These are phyloP conservation scores for Chalaropsis thielavioides DNA, from an alignment of 2,329 filamentous ascomycete genomes.

Conservation along the genomic window DNA sequence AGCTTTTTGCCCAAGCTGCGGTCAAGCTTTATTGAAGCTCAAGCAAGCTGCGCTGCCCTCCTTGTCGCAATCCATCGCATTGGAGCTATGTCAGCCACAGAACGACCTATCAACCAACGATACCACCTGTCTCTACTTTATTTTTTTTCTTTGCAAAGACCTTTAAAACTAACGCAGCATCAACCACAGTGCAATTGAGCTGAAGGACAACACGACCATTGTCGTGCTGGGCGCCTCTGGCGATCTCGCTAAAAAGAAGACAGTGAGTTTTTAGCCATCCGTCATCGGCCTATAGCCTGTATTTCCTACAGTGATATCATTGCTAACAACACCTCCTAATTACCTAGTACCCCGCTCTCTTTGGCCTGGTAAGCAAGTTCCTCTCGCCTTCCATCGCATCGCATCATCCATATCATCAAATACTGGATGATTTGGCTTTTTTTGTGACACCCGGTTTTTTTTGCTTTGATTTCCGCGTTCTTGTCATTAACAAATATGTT, in stretches of 20 bases:
- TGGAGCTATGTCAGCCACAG: conserved; percentile 5
- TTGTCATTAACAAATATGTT: background rate
- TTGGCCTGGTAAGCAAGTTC: conserved; percentile 67
- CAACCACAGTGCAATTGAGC: conserved; percentile 59
- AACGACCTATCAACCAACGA: conserved; percentile 3
- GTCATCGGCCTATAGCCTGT: conserved; percentile 12
- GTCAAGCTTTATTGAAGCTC: conserved; percentile 12
- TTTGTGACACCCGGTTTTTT: too few species aligned
- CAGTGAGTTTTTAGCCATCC: conserved; percentile 40
- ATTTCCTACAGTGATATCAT: background rate
- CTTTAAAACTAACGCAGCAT: background rate
- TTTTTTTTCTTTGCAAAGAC: background rate
- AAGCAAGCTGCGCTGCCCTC: background rate
- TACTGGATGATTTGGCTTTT: background rate
- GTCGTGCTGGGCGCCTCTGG: conserved; percentile 93
- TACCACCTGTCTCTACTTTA: background rate
- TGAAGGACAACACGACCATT: conserved; percentile 97
- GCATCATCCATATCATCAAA: background rate
- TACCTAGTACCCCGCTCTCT: conserved; percentile 82
- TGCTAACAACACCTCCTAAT: background rate
- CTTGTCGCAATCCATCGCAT: conserved; percentile 17
- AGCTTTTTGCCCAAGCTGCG: background rate
- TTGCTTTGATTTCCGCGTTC: conserved; percentile 1
- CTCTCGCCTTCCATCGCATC: background rate
- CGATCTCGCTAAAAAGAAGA: conserved; percentile 99